phyloP scores from a whole-genome alignment of 257 asterid species.

The Anisodus acutangulus region DNA sequence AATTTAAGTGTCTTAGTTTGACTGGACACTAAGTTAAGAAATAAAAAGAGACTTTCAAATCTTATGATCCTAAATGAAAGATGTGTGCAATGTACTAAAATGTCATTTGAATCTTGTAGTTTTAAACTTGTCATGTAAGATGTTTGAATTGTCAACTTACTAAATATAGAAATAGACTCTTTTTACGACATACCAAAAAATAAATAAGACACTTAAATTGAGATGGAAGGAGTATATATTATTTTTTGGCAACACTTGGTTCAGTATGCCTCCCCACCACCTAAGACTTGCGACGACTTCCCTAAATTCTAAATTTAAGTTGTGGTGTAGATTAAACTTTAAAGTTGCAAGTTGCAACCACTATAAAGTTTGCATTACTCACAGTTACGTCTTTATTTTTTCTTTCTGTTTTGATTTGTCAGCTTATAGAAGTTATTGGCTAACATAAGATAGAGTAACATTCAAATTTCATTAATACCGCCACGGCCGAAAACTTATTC shows the following conservation, averaged over 20 bases:
- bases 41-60: too few relatives aligned
- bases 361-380: not conserved
- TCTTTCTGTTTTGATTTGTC: not conserved
- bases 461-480: not conserved
- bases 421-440: not conserved
- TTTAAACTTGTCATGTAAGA: too few relatives aligned
- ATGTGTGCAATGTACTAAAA: too few relatives aligned
- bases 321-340: not conserved
- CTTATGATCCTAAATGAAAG: too few relatives aligned
- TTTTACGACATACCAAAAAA: too few relatives aligned
- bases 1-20: too few relatives aligned
- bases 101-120: too few relatives aligned
- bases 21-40: too few relatives aligned
- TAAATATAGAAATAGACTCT: too few relatives aligned
- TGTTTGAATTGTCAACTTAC: too few relatives aligned
- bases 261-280: not conserved
- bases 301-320: not conserved
- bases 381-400: not conserved
- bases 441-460: not conserved
- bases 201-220: too few relatives aligned
- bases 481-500: not conserved
- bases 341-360: not conserved
- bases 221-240: too few relatives aligned
- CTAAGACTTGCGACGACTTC: not conserved
- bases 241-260: not conserved